phyloP scores from a whole-genome alignment of 257 asterid genomes.

The Capsicum baccatum region DNA sequence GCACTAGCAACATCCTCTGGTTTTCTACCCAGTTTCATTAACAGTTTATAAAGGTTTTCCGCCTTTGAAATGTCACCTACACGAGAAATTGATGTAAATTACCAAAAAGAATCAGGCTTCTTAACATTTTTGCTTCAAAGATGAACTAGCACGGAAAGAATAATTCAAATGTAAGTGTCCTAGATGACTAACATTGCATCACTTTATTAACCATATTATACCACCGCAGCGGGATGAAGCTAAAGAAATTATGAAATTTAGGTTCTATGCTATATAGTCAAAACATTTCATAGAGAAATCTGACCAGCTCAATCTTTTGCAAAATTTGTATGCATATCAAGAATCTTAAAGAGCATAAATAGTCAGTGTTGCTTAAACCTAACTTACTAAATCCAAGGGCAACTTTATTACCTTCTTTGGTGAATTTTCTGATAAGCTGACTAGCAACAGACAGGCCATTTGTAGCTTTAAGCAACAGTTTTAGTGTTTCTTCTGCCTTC shows the following conservation, averaged over 20 bases:
- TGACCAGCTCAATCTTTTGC: not conserved
- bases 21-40: constrained; percentile 56
- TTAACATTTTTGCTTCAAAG: not conserved
- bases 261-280: constrained; percentile 12
- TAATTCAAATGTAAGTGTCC: not conserved
- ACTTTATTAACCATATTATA: not conserved
- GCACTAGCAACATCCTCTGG: constrained; percentile 67
- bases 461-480: constrained; percentile 54
- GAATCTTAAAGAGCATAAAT: constrained; percentile 1
- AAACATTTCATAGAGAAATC: not conserved
- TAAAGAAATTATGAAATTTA: not conserved
- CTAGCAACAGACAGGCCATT: constrained; percentile 67
- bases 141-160: not conserved
- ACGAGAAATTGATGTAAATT: constrained; percentile 36
- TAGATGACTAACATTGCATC: not conserved
- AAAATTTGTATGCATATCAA: not conserved
- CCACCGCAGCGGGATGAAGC: not conserved
- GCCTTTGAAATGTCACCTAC: constrained; percentile 67
- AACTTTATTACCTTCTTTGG: constrained; percentile 61
- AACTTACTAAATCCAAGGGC: constrained; percentile 19
- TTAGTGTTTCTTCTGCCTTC: constrained; percentile 52
- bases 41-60: constrained; percentile 62
- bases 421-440: constrained; percentile 62
- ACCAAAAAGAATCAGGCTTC: constrained; percentile 30
- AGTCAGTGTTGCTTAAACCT: not conserved